Conservation (phyloP, 129 eudicot genomes). For the Pulicaria dysenterica region DNA sequence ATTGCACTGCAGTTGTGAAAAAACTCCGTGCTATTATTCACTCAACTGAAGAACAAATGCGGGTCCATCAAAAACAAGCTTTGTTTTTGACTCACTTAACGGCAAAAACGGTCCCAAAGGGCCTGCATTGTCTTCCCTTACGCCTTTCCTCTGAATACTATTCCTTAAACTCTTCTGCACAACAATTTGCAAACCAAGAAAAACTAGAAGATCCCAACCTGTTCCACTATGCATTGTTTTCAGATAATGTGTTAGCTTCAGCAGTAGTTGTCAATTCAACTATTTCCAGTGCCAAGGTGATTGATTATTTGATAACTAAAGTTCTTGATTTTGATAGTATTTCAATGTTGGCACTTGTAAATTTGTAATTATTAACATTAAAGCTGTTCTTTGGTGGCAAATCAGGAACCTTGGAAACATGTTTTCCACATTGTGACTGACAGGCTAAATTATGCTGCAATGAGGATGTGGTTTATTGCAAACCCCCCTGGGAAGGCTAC, state of each 20-base stretch:
- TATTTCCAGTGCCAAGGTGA: constrained; percentile 68
- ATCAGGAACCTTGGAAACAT: constrained; percentile 66
- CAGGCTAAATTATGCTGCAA: constrained; percentile 84
- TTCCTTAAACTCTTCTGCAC: constrained; percentile 55
- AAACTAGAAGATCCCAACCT: constrained; percentile 62
- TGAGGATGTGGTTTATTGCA: constrained; percentile 90
- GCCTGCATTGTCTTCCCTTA: constrained; percentile 86
- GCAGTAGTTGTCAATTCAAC: constrained; percentile 87
- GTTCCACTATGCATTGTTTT: constrained; percentile 80
- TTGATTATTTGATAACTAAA: neutral
- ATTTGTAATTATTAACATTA: neutral
- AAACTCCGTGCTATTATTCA: constrained; percentile 90
- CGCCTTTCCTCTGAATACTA: constrained; percentile 81
- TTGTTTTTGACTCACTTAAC: constrained; percentile 81
- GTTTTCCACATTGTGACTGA: constrained; percentile 90
- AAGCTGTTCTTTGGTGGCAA: neutral
- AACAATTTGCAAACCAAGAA: constrained; percentile 60
- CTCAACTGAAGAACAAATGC: constrained; percentile 79
- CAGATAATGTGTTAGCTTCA: constrained; percentile 79
- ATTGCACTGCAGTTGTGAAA: constrained; percentile 70
- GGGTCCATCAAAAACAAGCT: constrained; percentile 73
- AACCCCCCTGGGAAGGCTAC: constrained; percentile 74
- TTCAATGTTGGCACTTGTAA: too few relatives aligned
- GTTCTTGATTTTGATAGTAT: neutral
- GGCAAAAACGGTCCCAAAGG: constrained; percentile 84